Base-by-base conservation (phyloP, 2,329 filamentous ascomycete genomes). In the Sclerotinia sclerotiorum region DNA sequence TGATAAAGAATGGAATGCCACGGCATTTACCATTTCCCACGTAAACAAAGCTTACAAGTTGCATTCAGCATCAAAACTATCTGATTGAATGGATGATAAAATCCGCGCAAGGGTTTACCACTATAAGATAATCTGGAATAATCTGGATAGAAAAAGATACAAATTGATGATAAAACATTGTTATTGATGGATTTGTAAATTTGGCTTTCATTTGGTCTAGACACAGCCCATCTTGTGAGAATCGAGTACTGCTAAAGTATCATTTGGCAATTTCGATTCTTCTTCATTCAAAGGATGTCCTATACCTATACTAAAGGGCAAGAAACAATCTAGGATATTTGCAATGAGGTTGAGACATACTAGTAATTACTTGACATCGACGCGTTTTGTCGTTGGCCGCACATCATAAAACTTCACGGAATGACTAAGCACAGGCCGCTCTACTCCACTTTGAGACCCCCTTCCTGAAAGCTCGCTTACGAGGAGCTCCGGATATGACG, bases 71-170 rank as follows among this genome's bases (percentile, higher is more conserved):
- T 29, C 19, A 32, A 11, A 32, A 6, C 19, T 48, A 32, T 32
- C 6, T 5, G 5, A 10, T 11, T 48, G 27, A 27, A 15, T 60
- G 5, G 13, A 60, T 27, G 17, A n/a, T 48, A 4, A 21, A 21
- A 29, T 4, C 42, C 46, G 11, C n/a, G 1, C 24, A 15, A 13
- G 13, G 21, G 39, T 7, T 21, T n/a, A 13, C 27, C 5, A 13
- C 6, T 0, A 15, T 17, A n/a, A 10, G 1, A 32, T 29, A 29
- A 29, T 29, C 29, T 29, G 11, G 21, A 19, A 32, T 32, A 24
- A 21, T 15, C 2, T 5, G 13, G 13, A 1, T 13, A 5, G 8
- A 6, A 35, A 21, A 5, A 2, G 0, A 13, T 8, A 21, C 2
- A 8, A 6, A 32, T 32, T 54, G 15, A 21, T 32, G n/a, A 27